Base-by-base conservation (phyloP, 1,284 basidiomycete species). In the Tylopilus sp. region DNA sequence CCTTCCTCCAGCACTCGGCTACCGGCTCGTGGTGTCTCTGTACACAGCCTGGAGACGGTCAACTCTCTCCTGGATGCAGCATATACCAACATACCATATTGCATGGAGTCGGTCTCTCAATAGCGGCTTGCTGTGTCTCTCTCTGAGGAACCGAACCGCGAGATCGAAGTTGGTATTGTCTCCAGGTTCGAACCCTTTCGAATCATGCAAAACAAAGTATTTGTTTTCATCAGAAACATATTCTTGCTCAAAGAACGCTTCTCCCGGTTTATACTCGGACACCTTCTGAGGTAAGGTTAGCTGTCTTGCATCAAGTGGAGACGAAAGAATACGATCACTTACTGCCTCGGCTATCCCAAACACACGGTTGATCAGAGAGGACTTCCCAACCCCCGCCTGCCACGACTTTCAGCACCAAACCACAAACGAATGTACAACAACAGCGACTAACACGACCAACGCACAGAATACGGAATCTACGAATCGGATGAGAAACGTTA, bases 381-480 rank as follows among this genome's bases (percentile, higher is more conserved):
- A 54, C 23, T 53, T 53, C 8, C 51, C 51, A 12, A 54, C 51
- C n/a, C 51, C 51, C 3, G 51, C 8, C 51, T 54, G 21, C 28
- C n/a, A 36, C 6, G 21, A 3, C 21, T 23, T 3, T 23, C 3
- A 23, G 6, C 21, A 23, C 21, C 21, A 23, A 23, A 23, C 21
- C 3, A 23, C 21, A 23, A 23, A 23, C 21, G 21, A 23, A 23
- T 23, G 21, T 6, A 23, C 21, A 23, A 21, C 18, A 21, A 2
- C 2, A 28, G 16, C 19, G 1, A 48, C 51, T n/a, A 15, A 53
- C 51, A 15, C 51, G 44, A 15, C 35, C 51, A 36, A 48, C 44
- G 31, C 51, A 48, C 15, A 48, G 13, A 36, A 49, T 54, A 15
- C 4, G 21, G 21, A 23, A 23, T 23, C 21, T 23, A 23, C 21